Evolutionary conservation across 2,329 filamentous ascomycete genomes (phyloP), one percentile per base, ranked within the genome.

Genomic region (Akanthomyces dipterigenus): DNA sequence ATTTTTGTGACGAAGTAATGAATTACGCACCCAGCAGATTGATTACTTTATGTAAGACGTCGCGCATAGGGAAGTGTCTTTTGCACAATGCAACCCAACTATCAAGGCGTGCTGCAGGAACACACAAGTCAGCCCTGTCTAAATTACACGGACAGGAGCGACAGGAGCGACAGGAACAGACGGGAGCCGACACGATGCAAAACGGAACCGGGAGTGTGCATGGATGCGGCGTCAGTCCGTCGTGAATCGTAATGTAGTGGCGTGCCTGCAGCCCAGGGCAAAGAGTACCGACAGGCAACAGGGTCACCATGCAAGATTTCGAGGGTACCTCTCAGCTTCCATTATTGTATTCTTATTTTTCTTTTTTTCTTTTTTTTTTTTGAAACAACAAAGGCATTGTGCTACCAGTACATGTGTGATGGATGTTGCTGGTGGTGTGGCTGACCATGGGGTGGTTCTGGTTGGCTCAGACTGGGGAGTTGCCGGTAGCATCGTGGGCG

Each of bases 1-100:
- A 34, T 34, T 34, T 49, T 57, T 20, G 8, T 20, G 43, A 57
- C 34, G 54, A 56, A 45, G 42, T 57, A 48, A 57, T 57, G 55
- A 57, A 38, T 57, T 12, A 57, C n/a, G 22, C 43, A 38, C 43
- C 18, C n/a, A 36, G 8, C 12, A 38, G n/a, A 36, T 16, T 24
- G 12, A 8, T 22, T 2, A 24, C 31, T 12, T 22, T 11, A 26
- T 22, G 34, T 3, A 36, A 24, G 31, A 20, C 12, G 38, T 14
- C 12, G 31, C 36, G 31, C 49, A 53, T 51, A 5, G 5, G 18
- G 28, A 28, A 14, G 18, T 31, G 24, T 34, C 12, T n/a, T 20
- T 12, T 31, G 24, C 14, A 49, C 31, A 34, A 2, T 7, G 2
- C 31, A 11, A 34, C 6, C 31, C 31, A 34, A 11, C 31, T 9